Evolutionary conservation across 176 grass and related monocot genomes (phyloP).

Genomic region (Hyparrhenia diplandra): DNA sequence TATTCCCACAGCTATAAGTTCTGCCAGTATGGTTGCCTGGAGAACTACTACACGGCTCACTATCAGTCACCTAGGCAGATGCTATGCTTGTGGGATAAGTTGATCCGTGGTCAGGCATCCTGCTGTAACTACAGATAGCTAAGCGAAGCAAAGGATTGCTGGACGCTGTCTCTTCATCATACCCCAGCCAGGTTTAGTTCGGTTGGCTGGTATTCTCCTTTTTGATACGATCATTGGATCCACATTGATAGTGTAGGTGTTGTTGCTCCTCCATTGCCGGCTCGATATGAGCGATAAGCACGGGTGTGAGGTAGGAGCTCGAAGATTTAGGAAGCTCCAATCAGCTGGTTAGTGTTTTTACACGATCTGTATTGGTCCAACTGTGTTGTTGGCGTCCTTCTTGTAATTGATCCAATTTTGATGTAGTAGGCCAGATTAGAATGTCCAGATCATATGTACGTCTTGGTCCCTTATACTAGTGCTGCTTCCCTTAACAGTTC

Average conservation of each 20-base stretch:
- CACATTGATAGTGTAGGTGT: conserved; percentile 13
- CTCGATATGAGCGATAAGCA: conserved; percentile 14
- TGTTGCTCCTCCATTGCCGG: conserved; percentile 10
- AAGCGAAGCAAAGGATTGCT: background rate
- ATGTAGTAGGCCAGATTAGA: conserved; percentile 30
- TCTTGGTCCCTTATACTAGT: background rate
- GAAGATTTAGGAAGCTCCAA: conserved; percentile 44
- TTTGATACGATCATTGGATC: conserved; percentile 29
- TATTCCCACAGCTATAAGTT: conserved; percentile 97
- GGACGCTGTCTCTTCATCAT: background rate
- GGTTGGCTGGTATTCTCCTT: conserved; percentile 28
- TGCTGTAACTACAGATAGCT: conserved; percentile 90
- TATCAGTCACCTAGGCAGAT: conserved; percentile 92
- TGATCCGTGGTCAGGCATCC: conserved; percentile 53
- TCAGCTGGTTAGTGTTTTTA: conserved; percentile 21
- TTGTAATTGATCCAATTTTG: conserved; percentile 57
- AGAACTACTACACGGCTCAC: conserved; percentile 87
- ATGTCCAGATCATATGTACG: conserved; percentile 31
- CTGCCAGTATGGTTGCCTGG: conserved; percentile 86
- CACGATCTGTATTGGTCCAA: conserved; percentile 16
- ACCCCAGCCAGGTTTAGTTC: conserved; percentile 15
- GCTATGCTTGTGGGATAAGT: conserved; percentile 88
- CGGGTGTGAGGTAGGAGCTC: conserved; percentile 30
- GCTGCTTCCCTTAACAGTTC: too few relatives aligned
- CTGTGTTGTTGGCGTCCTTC: background rate